phyloP scores from a whole-genome alignment of 441 rosid genomes.

The Raphanus hybrid region DNA sequence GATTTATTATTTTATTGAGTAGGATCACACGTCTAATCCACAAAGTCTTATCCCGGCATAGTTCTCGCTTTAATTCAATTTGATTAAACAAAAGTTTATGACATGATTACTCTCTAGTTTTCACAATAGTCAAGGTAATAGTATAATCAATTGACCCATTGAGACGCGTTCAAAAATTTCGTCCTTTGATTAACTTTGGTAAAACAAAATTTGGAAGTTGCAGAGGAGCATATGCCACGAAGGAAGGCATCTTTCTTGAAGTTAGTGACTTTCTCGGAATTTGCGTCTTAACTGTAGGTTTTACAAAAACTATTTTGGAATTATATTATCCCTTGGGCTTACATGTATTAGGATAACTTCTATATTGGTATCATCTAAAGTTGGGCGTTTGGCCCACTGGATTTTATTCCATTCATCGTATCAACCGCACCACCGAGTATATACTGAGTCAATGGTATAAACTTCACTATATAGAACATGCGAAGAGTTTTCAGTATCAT shows the following conservation, averaged over 20 bases:
- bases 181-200: not conserved
- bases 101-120: conserved; percentile 3
- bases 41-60: conserved; percentile 12
- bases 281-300: not conserved
- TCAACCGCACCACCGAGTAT: no score
- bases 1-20: not conserved
- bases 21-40: conserved; percentile 1
- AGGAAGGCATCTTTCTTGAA: conserved; percentile 42
- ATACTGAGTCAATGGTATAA: no score
- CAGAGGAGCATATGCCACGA: conserved; percentile 38
- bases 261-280: conserved; percentile 24
- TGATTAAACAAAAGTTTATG: not conserved
- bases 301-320: not conserved
- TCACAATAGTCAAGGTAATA: conserved; percentile 4
- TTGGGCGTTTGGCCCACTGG: no score
- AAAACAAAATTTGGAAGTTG: not conserved
- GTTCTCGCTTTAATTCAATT: not conserved
- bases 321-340: conserved; percentile 20
- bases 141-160: conserved; percentile 9
- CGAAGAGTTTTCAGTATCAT: no score
- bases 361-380: not conserved
- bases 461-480: no score
- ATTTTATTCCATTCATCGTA: no score
- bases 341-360: not conserved
- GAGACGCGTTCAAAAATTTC: conserved; percentile 14